Percentiles rank a stretch among this genome's conserved stretches.
Evolutionary conservation across 202 grass and related monocot genomes (phyloP).

Genomic region (Carex sylvatica): DNA sequence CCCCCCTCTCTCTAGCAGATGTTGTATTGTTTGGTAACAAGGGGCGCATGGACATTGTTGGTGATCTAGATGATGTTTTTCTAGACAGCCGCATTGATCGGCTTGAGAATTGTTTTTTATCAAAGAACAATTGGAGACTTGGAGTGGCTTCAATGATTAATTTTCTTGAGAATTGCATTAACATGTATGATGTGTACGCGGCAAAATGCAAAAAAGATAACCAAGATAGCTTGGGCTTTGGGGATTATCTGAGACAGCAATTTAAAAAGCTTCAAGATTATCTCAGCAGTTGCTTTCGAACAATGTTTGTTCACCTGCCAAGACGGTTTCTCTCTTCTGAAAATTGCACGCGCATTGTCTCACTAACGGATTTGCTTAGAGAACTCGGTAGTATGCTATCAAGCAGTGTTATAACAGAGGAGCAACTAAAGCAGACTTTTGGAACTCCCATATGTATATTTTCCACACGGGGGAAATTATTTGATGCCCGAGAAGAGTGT

Average conservation of each 20-base stretch:
- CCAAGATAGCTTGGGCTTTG: conserved; percentile 12
- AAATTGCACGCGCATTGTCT: conserved; percentile 31
- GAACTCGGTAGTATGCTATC: conserved; percentile 30
- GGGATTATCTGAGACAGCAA: conserved; percentile 51
- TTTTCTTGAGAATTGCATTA: conserved; percentile 55
- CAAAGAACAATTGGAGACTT: conserved; percentile 41
- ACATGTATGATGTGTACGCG: conserved; percentile 39
- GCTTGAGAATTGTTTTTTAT: conserved; percentile 61
- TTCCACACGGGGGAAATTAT: conserved; percentile 34
- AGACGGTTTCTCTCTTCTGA: conserved; percentile 28
- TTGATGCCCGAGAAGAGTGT: conserved; percentile 36
- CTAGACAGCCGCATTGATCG: conserved; percentile 59
- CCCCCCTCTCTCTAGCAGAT: conserved; percentile 47
- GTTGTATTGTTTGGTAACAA: conserved; percentile 61
- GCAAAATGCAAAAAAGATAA: conserved; percentile 28
- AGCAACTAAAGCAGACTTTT: conserved; percentile 41
- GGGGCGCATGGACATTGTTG: conserved; percentile 55
- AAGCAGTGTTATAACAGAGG: conserved; percentile 31
- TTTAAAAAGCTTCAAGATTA: conserved; percentile 29
- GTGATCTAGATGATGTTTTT: conserved; percentile 66
- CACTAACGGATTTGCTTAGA: conserved; percentile 37
- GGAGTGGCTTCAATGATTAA: conserved; percentile 44
- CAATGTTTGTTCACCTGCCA: conserved; percentile 57
- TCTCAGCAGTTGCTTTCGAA: conserved; percentile 45
- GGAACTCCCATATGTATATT: conserved; percentile 9